Conservation (phyloP, 345 rosid genomes). For the Acer yangbiense region DNA sequence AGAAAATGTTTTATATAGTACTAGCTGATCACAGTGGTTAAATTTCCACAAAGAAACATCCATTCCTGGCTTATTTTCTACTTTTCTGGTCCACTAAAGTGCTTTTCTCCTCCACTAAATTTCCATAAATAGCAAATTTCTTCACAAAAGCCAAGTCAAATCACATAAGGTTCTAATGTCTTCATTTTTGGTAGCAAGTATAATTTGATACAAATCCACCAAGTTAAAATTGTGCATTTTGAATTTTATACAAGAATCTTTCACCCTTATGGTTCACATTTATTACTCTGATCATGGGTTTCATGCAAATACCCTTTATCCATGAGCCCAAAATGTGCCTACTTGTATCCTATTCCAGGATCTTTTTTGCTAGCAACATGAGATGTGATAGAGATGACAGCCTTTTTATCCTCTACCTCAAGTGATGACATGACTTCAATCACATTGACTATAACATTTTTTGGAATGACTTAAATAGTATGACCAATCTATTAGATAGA, state of each 20-base stretch:
- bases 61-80: no score
- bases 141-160: neutral
- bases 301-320: neutral
- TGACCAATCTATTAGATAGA: neutral
- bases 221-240: neutral
- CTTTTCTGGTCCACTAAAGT: no score
- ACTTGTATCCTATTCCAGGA: neutral
- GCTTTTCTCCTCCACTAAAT: no score
- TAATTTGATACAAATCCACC: neutral
- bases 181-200: neutral
- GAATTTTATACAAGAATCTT: neutral
- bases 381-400: neutral
- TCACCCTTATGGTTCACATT: neutral
- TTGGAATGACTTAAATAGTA: neutral
- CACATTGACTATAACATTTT: neutral
- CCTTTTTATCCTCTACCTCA: neutral
- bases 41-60: neutral
- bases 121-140: neutral
- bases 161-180: neutral
- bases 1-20: neutral
- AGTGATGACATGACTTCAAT: neutral
- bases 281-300: neutral
- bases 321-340: neutral
- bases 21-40: no score
- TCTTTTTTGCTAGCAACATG: neutral